Evolutionary conservation across 441 rosid species (phyloP).

Genomic region (Adansonia gregorii): DNA sequence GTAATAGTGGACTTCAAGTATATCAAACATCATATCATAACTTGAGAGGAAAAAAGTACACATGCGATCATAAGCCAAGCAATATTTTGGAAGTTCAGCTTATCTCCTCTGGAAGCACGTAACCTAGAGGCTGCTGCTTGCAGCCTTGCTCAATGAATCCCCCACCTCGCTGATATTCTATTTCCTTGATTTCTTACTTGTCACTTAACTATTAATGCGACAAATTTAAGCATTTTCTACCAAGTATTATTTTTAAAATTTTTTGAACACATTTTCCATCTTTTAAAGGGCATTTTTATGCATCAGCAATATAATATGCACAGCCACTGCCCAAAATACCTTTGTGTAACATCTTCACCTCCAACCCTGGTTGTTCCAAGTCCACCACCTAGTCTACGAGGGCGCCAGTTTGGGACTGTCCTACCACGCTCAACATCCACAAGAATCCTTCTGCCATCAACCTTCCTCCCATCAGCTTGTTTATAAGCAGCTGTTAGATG

Average conservation of each 20-base stretch:
- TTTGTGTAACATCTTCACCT: slow-evolving; percentile 71
- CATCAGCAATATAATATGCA: background rate
- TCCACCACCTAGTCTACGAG: slow-evolving; percentile 96
- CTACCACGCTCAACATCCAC: slow-evolving; percentile 96
- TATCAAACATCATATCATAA: too few relatives aligned
- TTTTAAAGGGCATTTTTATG: background rate
- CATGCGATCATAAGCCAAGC: background rate
- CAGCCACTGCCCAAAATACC: slow-evolving; percentile 46
- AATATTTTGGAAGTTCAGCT: background rate
- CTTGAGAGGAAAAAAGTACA: background rate
- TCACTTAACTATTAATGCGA: background rate
- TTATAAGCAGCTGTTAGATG: slow-evolving; percentile 76
- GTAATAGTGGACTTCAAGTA: background rate
- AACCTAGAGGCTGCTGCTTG: background rate
- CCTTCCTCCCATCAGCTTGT: slow-evolving; percentile 96
- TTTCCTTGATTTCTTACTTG: background rate
- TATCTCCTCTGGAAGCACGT: background rate
- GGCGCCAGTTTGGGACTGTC: slow-evolving; percentile 97
- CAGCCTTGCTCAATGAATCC: background rate
- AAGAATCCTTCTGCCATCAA: slow-evolving; percentile 92
- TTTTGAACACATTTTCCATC: background rate
- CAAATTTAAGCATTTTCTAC: background rate
- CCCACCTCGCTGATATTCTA: background rate
- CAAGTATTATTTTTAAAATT: background rate
- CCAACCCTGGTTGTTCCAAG: slow-evolving; percentile 92